Evolutionary conservation across 192 early-diverging fungal genomes (phyloP), one percentile per base, ranked within the genome.

Genomic region (Rhizophagus clarus): DNA sequence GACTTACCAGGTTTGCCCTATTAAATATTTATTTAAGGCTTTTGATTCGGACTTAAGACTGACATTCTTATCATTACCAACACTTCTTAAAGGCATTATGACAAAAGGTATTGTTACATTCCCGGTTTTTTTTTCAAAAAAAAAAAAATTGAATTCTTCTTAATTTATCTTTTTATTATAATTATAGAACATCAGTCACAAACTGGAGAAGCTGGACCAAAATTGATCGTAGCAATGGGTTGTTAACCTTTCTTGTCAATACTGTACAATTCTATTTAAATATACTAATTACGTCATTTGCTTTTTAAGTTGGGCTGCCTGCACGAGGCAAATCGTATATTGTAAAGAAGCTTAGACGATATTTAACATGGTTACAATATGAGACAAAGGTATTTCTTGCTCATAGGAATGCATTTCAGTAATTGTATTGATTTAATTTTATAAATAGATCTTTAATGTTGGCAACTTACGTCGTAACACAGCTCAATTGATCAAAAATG

Each of bases 241-340:
- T 85, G 86, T 69, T 42, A 32, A 11, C 17, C 24, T 51, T 72
- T 3, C 37, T 31, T 34, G 61, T 71, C 24, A 67, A 40, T 40
- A 5, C 34, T 37, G 34, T 40, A 40, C 7, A 8, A 40, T 40
- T 40, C 7, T 40, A 40, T 40, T 8, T 8, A 8, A 7, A 6
- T 40, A 40, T 40, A 40, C 37, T 40, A 40, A 40, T 40, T 40
- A 7, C 7, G 7, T 84, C 4, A 28, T 60, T 56, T 56, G 14
- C 63, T 37, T n/a, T 82, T 37, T 47, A 82, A 92, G 94, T 97
- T 34, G 98, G 98, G 10, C 83, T 98, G 66, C 98, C 98, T 37
- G 98, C 97, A 8, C 87, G 97, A 66, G 98, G 98, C 29, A 99
- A 99, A 85, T 90, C 89, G 87, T 96, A 98, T 80, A 93, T 99